A percentile compares a stretch with the other conserved stretches of the same genome.
Evolutionary conservation across 2,329 filamentous ascomycete genomes (phyloP).

Genomic region (Penicillium sp.): DNA sequence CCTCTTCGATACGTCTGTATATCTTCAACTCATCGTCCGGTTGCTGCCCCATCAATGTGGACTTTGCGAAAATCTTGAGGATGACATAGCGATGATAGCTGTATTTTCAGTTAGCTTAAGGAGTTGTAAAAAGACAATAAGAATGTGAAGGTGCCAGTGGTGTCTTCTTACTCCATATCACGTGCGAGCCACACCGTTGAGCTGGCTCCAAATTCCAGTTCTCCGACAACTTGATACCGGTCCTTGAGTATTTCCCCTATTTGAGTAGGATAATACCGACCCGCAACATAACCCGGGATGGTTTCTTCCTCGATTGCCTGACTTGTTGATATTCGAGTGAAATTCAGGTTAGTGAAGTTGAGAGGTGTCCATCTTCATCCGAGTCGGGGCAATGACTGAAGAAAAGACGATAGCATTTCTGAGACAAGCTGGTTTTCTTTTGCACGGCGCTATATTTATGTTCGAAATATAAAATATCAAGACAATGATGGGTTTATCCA

Average conservation of each 20-base stretch:
- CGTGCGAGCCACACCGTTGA: conserved; percentile 42
- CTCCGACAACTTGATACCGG: conserved; percentile 38
- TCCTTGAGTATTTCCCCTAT: conserved; percentile 34
- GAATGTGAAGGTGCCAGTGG: background rate
- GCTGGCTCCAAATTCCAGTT: conserved; percentile 38
- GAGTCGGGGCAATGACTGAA: background rate
- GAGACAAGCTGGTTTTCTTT: background rate
- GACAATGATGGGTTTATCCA: too few species aligned
- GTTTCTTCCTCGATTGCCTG: conserved; percentile 37
- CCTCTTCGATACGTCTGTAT: conserved; percentile 42
- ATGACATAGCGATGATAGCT: conserved; percentile 32
- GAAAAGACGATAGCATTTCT: background rate
- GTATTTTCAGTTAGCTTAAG: background rate
- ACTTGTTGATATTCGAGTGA: conserved; percentile 21
- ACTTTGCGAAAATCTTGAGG: conserved; percentile 33
- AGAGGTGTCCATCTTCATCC: conserved; percentile 31
- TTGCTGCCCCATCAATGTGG: conserved; percentile 30
- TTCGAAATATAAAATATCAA: too few species aligned
- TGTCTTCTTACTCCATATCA: conserved; percentile 32
- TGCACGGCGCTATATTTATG: too few species aligned
- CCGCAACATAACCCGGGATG: conserved; percentile 27
- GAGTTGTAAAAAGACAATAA: background rate
- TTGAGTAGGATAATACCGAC: conserved; percentile 31
- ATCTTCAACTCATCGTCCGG: conserved; percentile 44
- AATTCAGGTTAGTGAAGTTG: conserved; percentile 34